Evolutionary conservation across 352 stramenopile species (phyloP).

Genomic region (Pythium vanterpoolii): DNA sequence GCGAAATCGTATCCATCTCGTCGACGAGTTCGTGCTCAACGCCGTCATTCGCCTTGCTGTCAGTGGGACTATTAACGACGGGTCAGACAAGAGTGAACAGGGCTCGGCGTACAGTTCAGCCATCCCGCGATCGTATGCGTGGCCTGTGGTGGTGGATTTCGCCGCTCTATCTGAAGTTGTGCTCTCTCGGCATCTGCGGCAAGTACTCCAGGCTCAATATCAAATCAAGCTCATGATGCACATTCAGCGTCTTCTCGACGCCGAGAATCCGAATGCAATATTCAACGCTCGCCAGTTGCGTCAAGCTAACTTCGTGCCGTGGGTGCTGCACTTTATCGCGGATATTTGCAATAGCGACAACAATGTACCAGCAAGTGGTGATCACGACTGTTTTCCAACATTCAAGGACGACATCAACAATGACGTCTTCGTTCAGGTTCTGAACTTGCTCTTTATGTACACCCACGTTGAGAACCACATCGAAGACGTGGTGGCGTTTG

Average conservation of each 20-base stretch:
- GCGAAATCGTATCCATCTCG: constrained; percentile 32
- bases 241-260: constrained; percentile 43
- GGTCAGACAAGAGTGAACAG: background rate
- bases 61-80: constrained; percentile 21
- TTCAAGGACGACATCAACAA: constrained; percentile 38
- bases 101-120: background rate
- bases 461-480: constrained; percentile 57
- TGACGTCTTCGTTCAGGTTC: constrained; percentile 42
- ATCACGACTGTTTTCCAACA: constrained; percentile 51
- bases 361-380: constrained; percentile 28
- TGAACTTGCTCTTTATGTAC: constrained; percentile 42
- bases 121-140: background rate
- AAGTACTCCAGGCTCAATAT: constrained; percentile 31
- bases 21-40: constrained; percentile 48
- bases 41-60: constrained; percentile 45
- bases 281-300: constrained; percentile 77
- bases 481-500: constrained; percentile 42
- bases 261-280: constrained; percentile 61
- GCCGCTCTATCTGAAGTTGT: constrained; percentile 53
- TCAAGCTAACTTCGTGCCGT: constrained; percentile 43
- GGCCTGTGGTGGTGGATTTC: constrained; percentile 52
- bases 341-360: constrained; percentile 48
- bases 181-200: constrained; percentile 42
- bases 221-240: constrained; percentile 53
- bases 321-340: constrained; percentile 53